phyloP scores from a whole-genome alignment of 768 basidiomycete genomes.

The Leccinum disarticulatum region DNA sequence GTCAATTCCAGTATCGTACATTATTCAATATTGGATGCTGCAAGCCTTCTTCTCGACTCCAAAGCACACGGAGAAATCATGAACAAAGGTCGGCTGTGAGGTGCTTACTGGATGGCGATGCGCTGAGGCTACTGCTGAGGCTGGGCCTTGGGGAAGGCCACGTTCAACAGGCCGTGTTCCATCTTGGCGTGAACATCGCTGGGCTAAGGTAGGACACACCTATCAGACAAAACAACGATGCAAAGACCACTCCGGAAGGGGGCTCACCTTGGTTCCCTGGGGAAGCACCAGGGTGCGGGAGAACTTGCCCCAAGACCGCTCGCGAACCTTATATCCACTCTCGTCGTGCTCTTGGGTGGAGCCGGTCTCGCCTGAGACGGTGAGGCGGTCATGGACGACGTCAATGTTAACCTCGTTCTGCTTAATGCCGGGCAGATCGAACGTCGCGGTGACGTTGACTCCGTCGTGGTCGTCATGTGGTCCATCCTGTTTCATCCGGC shows the following conservation, averaged over 20 bases:
- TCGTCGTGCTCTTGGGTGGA: constrained; percentile 34
- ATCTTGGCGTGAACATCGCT: too few relatives aligned
- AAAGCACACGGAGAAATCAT: not conserved
- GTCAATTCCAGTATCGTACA: too few relatives aligned
- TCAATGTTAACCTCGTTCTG: constrained; percentile 54
- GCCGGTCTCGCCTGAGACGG: constrained; percentile 49
- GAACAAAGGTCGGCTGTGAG: too few relatives aligned
- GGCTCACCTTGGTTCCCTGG: constrained; percentile 33
- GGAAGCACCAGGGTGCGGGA: too few relatives aligned
- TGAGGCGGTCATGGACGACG: constrained; percentile 48
- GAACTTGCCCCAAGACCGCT: too few relatives aligned
- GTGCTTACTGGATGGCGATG: constrained; percentile 34
- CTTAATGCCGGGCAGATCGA: constrained; percentile 43
- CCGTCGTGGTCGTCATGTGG: constrained; percentile 45
- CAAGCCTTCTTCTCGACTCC: not conserved
- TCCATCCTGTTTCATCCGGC: constrained; percentile 44
- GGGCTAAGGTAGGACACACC: too few relatives aligned
- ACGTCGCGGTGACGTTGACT: constrained; percentile 41
- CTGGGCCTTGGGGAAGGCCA: constrained; percentile 52
- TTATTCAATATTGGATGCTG: not conserved
- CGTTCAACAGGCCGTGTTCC: constrained; percentile 36
- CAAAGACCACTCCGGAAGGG: not conserved
- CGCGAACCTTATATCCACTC: not conserved
- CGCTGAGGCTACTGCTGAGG: constrained; percentile 43
- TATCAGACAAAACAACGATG: not conserved